phyloP scores from a whole-genome alignment of 805 yeast genomes.

The Starmera amethionina region DNA sequence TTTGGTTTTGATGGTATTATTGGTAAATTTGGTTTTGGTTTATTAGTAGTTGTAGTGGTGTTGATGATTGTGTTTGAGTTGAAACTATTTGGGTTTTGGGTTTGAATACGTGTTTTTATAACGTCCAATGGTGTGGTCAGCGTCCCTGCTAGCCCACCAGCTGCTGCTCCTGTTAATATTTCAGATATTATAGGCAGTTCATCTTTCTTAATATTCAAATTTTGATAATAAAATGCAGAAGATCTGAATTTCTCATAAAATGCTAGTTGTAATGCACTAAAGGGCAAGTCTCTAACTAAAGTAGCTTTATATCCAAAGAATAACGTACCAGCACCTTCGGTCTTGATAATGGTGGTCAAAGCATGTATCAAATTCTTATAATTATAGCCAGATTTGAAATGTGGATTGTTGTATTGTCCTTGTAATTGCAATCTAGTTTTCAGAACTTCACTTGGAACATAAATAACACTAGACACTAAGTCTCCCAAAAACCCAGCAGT shows the following conservation, averaged over 20 bases:
- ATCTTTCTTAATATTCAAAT: slow-evolving; percentile 17
- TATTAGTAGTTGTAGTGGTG: slow-evolving; percentile 2
- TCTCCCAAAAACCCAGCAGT: slow-evolving; percentile 92
- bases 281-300: slow-evolving; percentile 83
- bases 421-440: slow-evolving; percentile 91
- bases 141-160: slow-evolving; percentile 88
- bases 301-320: slow-evolving; percentile 95
- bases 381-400: slow-evolving; percentile 77
- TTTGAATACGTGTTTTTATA: slow-evolving; percentile 86
- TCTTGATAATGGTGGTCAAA: slow-evolving; percentile 43
- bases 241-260: slow-evolving; percentile 80
- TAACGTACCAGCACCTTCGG: slow-evolving; percentile 70
- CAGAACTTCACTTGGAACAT: slow-evolving; percentile 92
- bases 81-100: slow-evolving; percentile 44
- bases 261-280: slow-evolving; percentile 92
- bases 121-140: slow-evolving; percentile 90
- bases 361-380: slow-evolving; percentile 73
- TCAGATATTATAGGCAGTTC: slow-evolving; percentile 54
- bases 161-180: slow-evolving; percentile 83
- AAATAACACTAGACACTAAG: slow-evolving; percentile 74
- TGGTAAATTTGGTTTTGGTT: not conserved
- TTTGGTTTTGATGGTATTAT: slow-evolving; percentile 8
- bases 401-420: slow-evolving; percentile 74
- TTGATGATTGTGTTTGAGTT: slow-evolving; percentile 9
- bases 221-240: slow-evolving; percentile 36